Evolutionary conservation across 345 rosid genomes (phyloP), one percentile per base, ranked within the genome.

Genomic region (Dimocarpus longan): DNA sequence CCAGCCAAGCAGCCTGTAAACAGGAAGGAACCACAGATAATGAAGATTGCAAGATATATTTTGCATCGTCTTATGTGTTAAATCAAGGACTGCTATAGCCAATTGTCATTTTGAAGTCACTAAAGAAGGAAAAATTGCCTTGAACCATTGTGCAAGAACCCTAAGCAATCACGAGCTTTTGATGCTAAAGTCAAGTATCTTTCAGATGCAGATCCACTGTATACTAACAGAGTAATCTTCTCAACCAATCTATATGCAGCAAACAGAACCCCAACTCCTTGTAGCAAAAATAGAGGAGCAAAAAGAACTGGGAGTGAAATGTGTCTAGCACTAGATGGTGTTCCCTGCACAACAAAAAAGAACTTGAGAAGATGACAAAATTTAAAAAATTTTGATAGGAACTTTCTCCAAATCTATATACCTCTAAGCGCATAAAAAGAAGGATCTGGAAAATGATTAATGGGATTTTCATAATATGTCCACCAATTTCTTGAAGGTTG

Each of bases 341-440:
- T 93, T 75, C 98, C 99, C 97, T 95, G 87, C 70, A 76, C 75
- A 6, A 69, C 26, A 68, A 37, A 79, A 57, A 71, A 67, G 46
- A 57, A 81, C 46, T 72, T 76, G 10, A 66, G 73, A 56, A 71
- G 40, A 26, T 44, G 19, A n/a, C 43, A 44, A 68, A 26, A 8
- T 32, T 10, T 1, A 3, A 62, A 42, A 19, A 71, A 43, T 60
- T 28, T 12, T 44, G 5, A 44, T 32, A 13, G 75, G 70, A 57
- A 70, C 60, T 70, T 60, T 76, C 46, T 74, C 24, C 73, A 48
- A 44, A 70, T 67, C 18, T 18, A 39, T 26, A 46, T 72, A 95
- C 98, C 98, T 92, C 98, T 85, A 95, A 85, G 78, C 62, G 93
- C 99, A 93, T 95, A 86, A 92, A 92, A 66, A 95, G 95, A 80